Percentiles rank a stretch among this genome's conserved stretches.
These are phyloP conservation scores for Daldinia bambusicola DNA, from an alignment of 495 filamentous ascomycete genomes.

Conservation along the genomic window DNA sequence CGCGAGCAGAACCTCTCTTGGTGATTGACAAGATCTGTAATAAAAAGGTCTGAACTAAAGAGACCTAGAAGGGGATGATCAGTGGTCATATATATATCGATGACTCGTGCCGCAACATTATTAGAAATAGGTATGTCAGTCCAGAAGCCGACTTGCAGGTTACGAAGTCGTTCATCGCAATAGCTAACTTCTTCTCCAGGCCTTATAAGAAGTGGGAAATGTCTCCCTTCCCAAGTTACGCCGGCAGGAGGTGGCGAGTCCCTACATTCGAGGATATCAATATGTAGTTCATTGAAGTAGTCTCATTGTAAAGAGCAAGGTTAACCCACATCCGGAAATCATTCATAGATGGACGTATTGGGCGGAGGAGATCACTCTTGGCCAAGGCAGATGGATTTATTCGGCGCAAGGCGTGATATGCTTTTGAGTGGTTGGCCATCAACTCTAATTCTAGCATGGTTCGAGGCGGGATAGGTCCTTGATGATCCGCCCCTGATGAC, in stretches of 20 bases:
- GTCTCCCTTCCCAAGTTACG: background rate
- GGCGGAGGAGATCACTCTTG: conserved; percentile 24
- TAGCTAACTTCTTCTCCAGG: conserved; percentile 16
- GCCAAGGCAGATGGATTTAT: conserved; percentile 18
- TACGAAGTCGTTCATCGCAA: conserved; percentile 42
- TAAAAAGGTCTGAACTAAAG: conserved; percentile 37
- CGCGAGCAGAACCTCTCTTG: conserved; percentile 35
- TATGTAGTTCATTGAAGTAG: no score
- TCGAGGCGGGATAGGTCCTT: background rate
- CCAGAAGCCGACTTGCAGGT: conserved; percentile 38
- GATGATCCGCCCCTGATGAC: background rate
- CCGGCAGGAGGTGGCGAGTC: background rate
- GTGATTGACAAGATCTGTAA: conserved; percentile 37
- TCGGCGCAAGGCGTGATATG: conserved; percentile 15
- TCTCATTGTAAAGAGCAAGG: background rate
- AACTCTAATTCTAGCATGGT: conserved; percentile 25
- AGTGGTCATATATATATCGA: conserved; percentile 45
- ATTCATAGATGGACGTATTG: background rate
- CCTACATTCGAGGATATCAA: background rate
- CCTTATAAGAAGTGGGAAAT: conserved; percentile 19
- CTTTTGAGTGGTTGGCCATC: conserved; percentile 19
- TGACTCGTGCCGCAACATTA: conserved; percentile 34
- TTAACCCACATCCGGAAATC: background rate
- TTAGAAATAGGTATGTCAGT: conserved; percentile 28
- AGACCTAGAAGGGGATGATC: conserved; percentile 44